Base-by-base conservation (phyloP, 2,329 filamentous ascomycete genomes). In the Phyllosticta ampelicida region DNA sequence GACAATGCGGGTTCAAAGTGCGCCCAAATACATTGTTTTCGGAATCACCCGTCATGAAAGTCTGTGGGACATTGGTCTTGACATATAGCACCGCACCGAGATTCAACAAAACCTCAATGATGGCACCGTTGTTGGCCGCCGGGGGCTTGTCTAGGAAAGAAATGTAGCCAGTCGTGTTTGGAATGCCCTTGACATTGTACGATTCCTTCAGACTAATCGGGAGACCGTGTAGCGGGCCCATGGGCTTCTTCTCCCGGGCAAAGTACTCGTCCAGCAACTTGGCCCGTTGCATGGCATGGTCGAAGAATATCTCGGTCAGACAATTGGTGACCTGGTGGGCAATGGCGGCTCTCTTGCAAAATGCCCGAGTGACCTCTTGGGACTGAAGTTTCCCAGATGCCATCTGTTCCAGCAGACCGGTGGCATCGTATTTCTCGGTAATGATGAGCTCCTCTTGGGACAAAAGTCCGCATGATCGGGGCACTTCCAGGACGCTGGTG, bases 1-100 rank as follows among this genome's bases (percentile, higher is more conserved):
- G 76, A 60, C 86, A 86, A 59, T 79, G 74, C 0, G 86, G 85
- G 64, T 86, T 87, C 2, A 86, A 70, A 0, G 81, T 82, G 30
- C 80, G 77, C 1, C 84, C 84, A 59, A 83, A 83, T 19, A 86
- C 65, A 64, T 85, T 79, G 67, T 84, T 86, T 48, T 80, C 76
- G 4, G 76, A 79, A 65, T 86, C 84, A 11, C 66, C 68, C 1
- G 66, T 70, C 68, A 67, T 73, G 48, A 82, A 58, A 1, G 75
- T 76, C 61, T 78, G 74, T 0, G 79, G 78, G 3, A 81, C 65
- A 60, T 80, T 80, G 2, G 79, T 80, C 66, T 81, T 81, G 61
- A 74, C 73, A 61, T 80, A 79, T 50, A 79, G 70, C 20, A 81
- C 75, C 1, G 78, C 78, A 2, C 78, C 78, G 3, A 71, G 65